A percentile compares a stretch with the other conserved stretches of the same genome.
phyloP scores from a whole-genome alignment of 805 yeast species.

The baker's yeast (Saccharomyces cerevisiae) region DNA sequence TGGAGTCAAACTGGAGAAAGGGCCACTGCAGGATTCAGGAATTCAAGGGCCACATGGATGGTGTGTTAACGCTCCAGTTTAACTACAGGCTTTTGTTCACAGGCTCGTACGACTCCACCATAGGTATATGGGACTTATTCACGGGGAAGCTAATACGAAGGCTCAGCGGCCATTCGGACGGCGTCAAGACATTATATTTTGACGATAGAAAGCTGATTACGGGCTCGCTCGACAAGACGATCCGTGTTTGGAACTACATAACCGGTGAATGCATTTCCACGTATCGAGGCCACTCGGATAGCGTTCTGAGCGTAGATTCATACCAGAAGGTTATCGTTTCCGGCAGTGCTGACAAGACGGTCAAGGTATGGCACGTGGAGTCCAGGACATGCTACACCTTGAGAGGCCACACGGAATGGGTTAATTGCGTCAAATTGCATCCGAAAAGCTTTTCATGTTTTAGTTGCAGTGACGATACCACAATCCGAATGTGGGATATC shows the following conservation, averaged over 20 bases:
- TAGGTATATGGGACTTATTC: conserved; percentile 87
- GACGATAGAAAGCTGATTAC: conserved; percentile 86
- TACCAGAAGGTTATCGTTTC: conserved; percentile 74
- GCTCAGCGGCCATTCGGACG: conserved; percentile 82
- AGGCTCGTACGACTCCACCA: conserved; percentile 85
- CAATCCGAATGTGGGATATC: conserved; percentile 92
- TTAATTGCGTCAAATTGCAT: conserved; percentile 82
- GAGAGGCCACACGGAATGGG: conserved; percentile 90
- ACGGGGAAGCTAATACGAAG: conserved; percentile 71
- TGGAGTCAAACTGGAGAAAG: conserved; percentile 91
- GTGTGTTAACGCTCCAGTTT: conserved; percentile 81
- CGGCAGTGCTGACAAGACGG: conserved; percentile 87
- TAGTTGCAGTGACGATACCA: conserved; percentile 85
- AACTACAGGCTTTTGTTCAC: conserved; percentile 74
- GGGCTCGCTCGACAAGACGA: conserved; percentile 84
- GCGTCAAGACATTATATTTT: conserved; percentile 75
- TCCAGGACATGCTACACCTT: conserved; percentile 85
- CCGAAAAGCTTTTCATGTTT: conserved; percentile 68
- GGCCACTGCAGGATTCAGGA: conserved; percentile 58
- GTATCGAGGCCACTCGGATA: conserved; percentile 83
- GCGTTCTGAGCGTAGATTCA: conserved; percentile 79
- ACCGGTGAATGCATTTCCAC: conserved; percentile 93
- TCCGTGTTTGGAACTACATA: conserved; percentile 91
- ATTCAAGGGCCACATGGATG: conserved; percentile 78
- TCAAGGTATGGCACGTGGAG: conserved; percentile 95